Evolutionary conservation across 2,329 filamentous ascomycete genomes (phyloP), one percentile per base, ranked within the genome.

Genomic region (Mariannaea elegans): DNA sequence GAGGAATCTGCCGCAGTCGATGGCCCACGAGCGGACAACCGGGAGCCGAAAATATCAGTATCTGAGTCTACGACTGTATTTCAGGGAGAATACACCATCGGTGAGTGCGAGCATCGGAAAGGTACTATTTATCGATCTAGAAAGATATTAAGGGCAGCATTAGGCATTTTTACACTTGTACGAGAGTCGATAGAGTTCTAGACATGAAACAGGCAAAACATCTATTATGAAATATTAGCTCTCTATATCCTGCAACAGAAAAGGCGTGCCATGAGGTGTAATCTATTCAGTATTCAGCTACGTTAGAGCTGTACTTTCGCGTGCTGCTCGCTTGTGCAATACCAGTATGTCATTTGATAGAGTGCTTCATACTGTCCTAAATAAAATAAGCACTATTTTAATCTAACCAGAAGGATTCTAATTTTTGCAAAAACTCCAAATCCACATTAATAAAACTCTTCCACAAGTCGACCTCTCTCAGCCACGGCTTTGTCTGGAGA

Each of bases 371-470:
- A n/a, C n/a, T n/a, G n/a, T n/a, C n/a, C n/a, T n/a, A n/a, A n/a
- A n/a, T n/a, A n/a, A n/a, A n/a, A n/a, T n/a, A n/a, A n/a, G n/a
- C n/a, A n/a, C n/a, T n/a, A n/a, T n/a, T 19, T 9, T 50, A 71
- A 18, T 73, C 66, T n/a, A 70, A 9, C 64, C 66, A 73, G 13
- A 49, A 60, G 1, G 51, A 13, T 18, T 71, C 67, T 27, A 72
- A 47, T 0, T 47, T 46, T 9, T 58, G 32, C 5, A 73, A 7
- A 34, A 73, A 59, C 1, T 56, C 64, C 29, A 70, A 19, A 7
- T 65, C 65, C 7, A 73, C 69, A 39, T 73, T 70, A 1, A 73
- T 52, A 23, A 72, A 73, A 29, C 70, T 73, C 68, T 72, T 72
- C 64, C 65, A 72, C 7, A 72, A 8, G 13, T 73, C 69, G 47